Conservation (phyloP, 2,329 filamentous ascomycete genomes). For the Cryphonectria naterciae region DNA sequence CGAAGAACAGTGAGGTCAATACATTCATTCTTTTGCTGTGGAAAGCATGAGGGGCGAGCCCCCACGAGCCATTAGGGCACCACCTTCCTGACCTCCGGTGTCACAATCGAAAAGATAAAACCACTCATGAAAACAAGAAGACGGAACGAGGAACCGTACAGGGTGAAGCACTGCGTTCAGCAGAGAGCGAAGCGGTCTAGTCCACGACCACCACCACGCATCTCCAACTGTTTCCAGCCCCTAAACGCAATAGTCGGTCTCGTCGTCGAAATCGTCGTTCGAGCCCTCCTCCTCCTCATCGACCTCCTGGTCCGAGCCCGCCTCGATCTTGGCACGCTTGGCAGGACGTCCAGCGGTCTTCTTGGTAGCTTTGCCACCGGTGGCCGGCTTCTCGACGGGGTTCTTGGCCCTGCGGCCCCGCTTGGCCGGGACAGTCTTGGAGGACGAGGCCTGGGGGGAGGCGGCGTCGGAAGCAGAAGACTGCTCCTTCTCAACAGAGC, state of each 20-base stretch:
- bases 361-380: neutral
- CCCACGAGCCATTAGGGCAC: neutral
- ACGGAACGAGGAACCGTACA: neutral
- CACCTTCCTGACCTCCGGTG: neutral
- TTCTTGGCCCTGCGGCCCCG: neutral
- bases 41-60: neutral
- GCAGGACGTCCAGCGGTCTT: neutral
- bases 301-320: neutral
- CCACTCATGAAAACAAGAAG: neutral
- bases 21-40: neutral
- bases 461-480: neutral
- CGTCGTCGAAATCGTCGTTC: neutral
- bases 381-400: neutral
- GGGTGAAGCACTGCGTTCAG: neutral
- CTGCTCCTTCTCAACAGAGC: neutral
- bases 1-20: neutral
- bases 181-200: neutral
- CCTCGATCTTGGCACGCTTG: constrained; percentile 12
- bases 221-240: neutral
- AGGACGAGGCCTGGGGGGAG: neutral
- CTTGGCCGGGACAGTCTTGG: constrained; percentile 1
- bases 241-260: neutral
- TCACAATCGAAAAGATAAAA: too few species aligned
- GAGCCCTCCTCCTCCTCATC: neutral
- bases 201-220: neutral